Evolutionary conservation across 352 stramenopile genomes (phyloP).

Genomic region (Pythium guiyangense): DNA sequence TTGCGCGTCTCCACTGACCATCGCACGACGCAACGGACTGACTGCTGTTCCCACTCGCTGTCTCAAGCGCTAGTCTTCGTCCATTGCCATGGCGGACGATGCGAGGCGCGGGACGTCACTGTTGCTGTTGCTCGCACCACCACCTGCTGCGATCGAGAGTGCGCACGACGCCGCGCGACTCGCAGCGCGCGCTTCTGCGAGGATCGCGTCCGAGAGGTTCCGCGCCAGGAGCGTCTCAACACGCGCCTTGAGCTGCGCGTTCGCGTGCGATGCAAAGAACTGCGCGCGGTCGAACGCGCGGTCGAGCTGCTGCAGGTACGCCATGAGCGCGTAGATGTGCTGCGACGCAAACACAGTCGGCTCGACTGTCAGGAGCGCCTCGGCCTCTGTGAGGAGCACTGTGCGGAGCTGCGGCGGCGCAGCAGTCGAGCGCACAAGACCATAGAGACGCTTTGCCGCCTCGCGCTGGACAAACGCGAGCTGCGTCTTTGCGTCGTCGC

Average conservation of each 20-base stretch:
- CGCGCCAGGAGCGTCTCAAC: conserved; percentile 47
- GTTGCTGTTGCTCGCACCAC: neutral
- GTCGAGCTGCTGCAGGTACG: conserved; percentile 57
- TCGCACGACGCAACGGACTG: no score
- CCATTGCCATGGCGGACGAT: conserved; percentile 30
- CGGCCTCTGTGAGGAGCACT: conserved; percentile 37
- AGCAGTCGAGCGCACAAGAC: conserved; percentile 37
- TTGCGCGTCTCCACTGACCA: no score
- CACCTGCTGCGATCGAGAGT: no score
- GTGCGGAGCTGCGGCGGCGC: conserved; percentile 40
- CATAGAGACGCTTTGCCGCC: conserved; percentile 52
- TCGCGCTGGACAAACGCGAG: conserved; percentile 57
- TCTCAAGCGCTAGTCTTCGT: conserved; percentile 30
- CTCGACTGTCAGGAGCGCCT: conserved; percentile 39
- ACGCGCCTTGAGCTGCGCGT: conserved; percentile 43
- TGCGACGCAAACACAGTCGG: conserved; percentile 46
- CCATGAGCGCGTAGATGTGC: conserved; percentile 60
- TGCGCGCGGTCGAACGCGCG: conserved; percentile 55
- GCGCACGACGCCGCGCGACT: neutral
- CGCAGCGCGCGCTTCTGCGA: conserved; percentile 22
- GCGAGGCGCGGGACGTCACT: conserved; percentile 3
- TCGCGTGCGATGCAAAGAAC: conserved; percentile 35
- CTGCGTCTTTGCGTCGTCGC: conserved; percentile 24
- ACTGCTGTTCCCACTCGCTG: no score
- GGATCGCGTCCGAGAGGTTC: conserved; percentile 58